A percentile compares a stretch with the other conserved stretches of the same genome.
phyloP scores from a whole-genome alignment of 208 protist species.

The Hexamita inflata region DNA sequence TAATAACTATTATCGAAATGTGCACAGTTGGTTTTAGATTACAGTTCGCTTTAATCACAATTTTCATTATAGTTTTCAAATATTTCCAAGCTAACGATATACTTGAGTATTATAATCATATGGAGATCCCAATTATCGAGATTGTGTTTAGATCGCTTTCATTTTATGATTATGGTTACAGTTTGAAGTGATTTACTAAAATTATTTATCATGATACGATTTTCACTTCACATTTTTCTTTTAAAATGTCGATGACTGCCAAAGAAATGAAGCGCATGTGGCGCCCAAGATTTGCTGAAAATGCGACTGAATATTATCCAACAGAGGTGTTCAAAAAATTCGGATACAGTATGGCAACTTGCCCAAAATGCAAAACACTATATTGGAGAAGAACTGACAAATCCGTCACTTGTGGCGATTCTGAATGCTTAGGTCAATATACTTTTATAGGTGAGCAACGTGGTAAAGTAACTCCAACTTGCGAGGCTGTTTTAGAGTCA shows the following conservation, averaged over 20 bases:
- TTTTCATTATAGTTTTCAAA: too few species aligned
- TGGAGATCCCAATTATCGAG: too few species aligned
- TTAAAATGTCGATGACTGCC: not conserved
- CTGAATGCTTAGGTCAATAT: conserved; percentile 35
- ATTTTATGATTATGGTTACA: too few species aligned
- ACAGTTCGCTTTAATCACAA: too few species aligned
- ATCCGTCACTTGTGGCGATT: conserved; percentile 36
- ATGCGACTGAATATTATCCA: conserved; percentile 37
- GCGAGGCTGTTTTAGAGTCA: conserved; percentile 27
- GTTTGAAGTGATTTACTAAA: too few species aligned
- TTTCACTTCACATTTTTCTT: too few species aligned
- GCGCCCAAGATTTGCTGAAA: conserved; percentile 29
- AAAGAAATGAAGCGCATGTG: conserved; percentile 32
- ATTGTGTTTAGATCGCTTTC: too few species aligned
- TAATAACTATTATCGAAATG: too few species aligned
- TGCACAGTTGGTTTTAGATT: too few species aligned
- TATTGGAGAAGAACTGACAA: conserved; percentile 30
- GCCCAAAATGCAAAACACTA: conserved; percentile 31
- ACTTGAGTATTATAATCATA: too few species aligned
- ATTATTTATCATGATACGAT: too few species aligned
- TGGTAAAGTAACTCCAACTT: conserved; percentile 17
- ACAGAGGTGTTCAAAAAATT: conserved; percentile 16
- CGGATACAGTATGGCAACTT: conserved; percentile 28
- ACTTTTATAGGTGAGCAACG: conserved; percentile 29
- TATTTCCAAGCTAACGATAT: too few species aligned